A percentile compares a stretch with the other conserved stretches of the same genome.
phyloP scores from a whole-genome alignment of 805 yeast species.

The Cyberlindnera sargentensis region DNA sequence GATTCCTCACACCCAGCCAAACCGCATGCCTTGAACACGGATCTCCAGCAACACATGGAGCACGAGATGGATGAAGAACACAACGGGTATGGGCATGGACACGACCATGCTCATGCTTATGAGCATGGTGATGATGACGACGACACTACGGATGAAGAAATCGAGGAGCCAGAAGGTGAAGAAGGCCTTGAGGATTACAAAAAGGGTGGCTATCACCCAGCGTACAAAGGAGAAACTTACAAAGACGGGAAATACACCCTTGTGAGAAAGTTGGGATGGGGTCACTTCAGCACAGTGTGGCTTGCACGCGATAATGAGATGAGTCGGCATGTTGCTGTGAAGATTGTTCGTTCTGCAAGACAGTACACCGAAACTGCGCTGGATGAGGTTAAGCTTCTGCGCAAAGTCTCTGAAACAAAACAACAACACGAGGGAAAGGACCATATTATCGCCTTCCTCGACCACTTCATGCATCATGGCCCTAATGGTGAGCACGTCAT shows the following conservation, averaged over 20 bases:
- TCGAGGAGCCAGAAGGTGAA: conserved; percentile 52
- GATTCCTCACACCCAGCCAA: background rate
- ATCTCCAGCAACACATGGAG: background rate
- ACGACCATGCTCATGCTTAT: background rate
- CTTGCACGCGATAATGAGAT: conserved; percentile 59
- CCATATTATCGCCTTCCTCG: conserved; percentile 74
- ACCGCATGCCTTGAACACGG: no score
- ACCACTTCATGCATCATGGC: conserved; percentile 80
- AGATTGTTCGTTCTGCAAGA: conserved; percentile 84
- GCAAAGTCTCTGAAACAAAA: conserved; percentile 56
- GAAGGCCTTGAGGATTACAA: conserved; percentile 82
- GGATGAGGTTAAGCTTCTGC: conserved; percentile 82
- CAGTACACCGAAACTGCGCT: conserved; percentile 91
- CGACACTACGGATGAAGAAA: conserved; percentile 20
- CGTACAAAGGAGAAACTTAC: conserved; percentile 77
- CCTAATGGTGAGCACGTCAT: conserved; percentile 91
- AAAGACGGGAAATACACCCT: conserved; percentile 69
- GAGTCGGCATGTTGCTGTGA: conserved; percentile 81
- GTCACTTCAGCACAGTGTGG: conserved; percentile 97
- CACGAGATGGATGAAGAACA: background rate
- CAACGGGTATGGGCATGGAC: background rate
- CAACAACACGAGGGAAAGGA: conserved; percentile 72
- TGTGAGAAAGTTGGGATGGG: conserved; percentile 96
- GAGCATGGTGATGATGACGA: conserved; percentile 8
- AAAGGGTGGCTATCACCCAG: conserved; percentile 96